Base-by-base conservation (phyloP, 2,329 filamentous ascomycete species). In the Allantophomopsis cytisporea region DNA sequence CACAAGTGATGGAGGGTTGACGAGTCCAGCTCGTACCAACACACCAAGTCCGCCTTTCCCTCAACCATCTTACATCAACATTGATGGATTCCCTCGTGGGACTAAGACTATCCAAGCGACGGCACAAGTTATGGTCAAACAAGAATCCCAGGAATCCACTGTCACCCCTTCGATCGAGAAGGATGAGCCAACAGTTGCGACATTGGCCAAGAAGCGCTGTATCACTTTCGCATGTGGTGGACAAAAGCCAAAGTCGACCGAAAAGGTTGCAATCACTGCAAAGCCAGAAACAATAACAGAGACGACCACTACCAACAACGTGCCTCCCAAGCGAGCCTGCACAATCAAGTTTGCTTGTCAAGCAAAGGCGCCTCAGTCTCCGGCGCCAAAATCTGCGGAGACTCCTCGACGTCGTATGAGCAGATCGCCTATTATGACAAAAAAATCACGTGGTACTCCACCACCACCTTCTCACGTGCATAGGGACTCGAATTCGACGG, bases 1-100 rank as follows among this genome's bases (percentile, higher is more conserved):
- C 41, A 95, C 87, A n/a, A 95, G 88, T 60, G 91, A 95, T 53
- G 91, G 84, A 42, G 88, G 85, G 43, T 64, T 93, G 43, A 94
- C 88, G 14, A 95, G 86, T 52, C 87, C 89, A 33, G 82, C 85
- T n/a, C 71, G 86, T 41, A 84, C 85, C 30, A 86, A 76, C 57
- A 89, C 86, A 0, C 86, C 88, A 1, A 96, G 89, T 54, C 89
- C 91, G 14, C 86, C 86, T n/a, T 67, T 80, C 2, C 76, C 77
- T 4, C 69, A 77, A 14, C 65, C 73, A 39, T 61, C 64, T 15
- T 65, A 69, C 40, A 55, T 62, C 7, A 62, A 59, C 38, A 52
- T 54, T 31, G 46, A 46, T 33, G 45, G 49, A 11, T 54, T 49
- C 36, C 50, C 54, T 12, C 41, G 55, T 12, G 40, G 41, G 10